A percentile compares a stretch with the other conserved stretches of the same genome.
phyloP scores from a whole-genome alignment of 495 filamentous ascomycete species.

The Trichoderma virens region DNA sequence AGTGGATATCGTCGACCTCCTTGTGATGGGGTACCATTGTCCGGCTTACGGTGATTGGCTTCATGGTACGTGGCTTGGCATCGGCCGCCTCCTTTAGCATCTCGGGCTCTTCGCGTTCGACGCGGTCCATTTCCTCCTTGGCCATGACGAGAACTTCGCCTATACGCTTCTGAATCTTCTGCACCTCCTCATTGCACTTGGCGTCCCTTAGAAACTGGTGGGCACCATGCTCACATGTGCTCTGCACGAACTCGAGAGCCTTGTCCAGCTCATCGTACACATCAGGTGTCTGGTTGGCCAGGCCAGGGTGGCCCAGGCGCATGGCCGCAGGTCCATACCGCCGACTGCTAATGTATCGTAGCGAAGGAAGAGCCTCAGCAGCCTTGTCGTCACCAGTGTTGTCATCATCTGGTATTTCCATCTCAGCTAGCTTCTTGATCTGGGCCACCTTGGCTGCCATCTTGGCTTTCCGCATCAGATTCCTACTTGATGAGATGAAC shows the following conservation, averaged over 20 bases:
- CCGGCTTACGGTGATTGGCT: conserved; percentile 4
- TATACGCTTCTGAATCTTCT: conserved; percentile 53
- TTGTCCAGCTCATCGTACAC: conserved; percentile 68
- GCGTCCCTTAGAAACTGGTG: conserved; percentile 82
- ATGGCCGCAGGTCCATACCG: conserved; percentile 10
- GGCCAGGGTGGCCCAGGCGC: conserved; percentile 4
- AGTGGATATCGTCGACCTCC: not conserved
- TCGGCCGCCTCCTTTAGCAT: conserved; percentile 19
- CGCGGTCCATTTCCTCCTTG: conserved; percentile 48
- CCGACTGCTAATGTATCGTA: conserved; percentile 2
- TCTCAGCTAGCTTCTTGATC: conserved; percentile 45
- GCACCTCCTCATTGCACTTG: conserved; percentile 66
- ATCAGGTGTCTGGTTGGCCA: conserved; percentile 29
- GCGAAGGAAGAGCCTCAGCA: not conserved
- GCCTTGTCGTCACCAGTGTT: conserved; percentile 18
- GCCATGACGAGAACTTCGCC: conserved; percentile 52
- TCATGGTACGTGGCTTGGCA: not conserved
- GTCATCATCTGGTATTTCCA: conserved; percentile 37
- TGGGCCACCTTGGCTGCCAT: conserved; percentile 55
- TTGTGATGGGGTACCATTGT: conserved; percentile 1
- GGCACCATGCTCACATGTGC: conserved; percentile 73
- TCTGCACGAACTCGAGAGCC: conserved; percentile 68
- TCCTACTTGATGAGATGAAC: conserved; percentile 69
- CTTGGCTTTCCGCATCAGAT: conserved; percentile 74
- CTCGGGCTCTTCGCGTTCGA: conserved; percentile 31